Evolutionary conservation across 306 rosid genomes (phyloP).

Genomic region (Mucuna pruriens): DNA sequence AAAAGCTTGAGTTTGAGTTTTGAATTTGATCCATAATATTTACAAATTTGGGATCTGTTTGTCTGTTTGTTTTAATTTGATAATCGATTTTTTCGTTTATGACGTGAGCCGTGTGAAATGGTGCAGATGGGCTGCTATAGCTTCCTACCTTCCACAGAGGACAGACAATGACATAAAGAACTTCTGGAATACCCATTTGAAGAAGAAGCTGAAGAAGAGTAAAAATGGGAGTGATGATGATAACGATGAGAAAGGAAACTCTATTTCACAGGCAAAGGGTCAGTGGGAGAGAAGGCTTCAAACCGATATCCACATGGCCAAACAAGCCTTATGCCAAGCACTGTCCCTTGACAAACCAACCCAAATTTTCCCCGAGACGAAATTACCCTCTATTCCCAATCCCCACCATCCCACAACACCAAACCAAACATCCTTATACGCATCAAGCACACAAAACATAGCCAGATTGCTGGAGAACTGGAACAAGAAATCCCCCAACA

Average conservation of each 20-base stretch:
- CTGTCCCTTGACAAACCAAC: constrained; percentile 69
- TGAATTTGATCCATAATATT: background rate
- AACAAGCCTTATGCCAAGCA: constrained; percentile 85
- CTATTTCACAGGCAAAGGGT: constrained; percentile 61
- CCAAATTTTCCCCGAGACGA: constrained; percentile 28
- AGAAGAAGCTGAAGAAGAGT: constrained; percentile 55
- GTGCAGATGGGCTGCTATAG: constrained; percentile 80
- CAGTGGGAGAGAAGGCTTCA: constrained; percentile 98
- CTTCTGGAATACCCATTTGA: constrained; percentile 73
- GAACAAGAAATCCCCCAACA: constrained; percentile 65
- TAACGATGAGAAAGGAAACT: background rate
- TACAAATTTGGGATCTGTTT: background rate
- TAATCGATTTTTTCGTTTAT: background rate
- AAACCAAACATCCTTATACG: constrained; percentile 45
- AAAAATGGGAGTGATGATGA: background rate
- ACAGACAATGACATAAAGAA: constrained; percentile 76
- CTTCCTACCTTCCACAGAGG: constrained; percentile 74
- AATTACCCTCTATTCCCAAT: background rate
- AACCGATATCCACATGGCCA: constrained; percentile 91
- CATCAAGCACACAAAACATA: constrained; percentile 80
- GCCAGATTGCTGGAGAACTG: constrained; percentile 72
- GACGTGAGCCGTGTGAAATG: background rate
- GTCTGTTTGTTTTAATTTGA: background rate
- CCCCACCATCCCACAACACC: background rate
- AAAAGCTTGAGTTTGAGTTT: background rate